Evolutionary conservation across 257 asterid genomes (phyloP).

Genomic region (Datura wrightii): DNA sequence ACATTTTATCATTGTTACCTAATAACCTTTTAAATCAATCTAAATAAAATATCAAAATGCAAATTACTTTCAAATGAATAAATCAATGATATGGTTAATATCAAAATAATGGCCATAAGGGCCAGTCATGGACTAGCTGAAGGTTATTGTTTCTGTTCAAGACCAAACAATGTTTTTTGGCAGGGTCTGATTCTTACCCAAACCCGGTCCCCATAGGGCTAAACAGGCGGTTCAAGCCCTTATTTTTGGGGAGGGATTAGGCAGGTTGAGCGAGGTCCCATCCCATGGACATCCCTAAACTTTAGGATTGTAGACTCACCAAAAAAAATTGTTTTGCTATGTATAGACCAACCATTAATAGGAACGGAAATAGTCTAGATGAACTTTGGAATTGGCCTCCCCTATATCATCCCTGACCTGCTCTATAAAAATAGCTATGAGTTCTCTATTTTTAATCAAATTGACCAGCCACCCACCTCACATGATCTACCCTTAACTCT

Average conservation of each 20-base stretch:
- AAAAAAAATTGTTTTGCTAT: neutral
- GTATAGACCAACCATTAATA: neutral
- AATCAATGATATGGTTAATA: neutral
- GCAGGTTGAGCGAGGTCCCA: neutral
- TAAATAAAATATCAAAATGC: neutral
- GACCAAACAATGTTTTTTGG: neutral
- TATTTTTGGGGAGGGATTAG: neutral
- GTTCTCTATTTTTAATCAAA: neutral
- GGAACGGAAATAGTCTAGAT: neutral
- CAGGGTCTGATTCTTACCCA: neutral
- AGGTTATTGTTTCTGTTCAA: neutral
- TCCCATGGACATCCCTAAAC: conserved; percentile 12
- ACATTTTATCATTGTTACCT: neutral
- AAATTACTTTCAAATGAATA: neutral
- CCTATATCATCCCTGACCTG: neutral
- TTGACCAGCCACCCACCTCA: neutral
- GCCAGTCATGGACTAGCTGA: neutral
- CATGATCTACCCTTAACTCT: neutral
- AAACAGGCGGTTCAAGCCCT: neutral
- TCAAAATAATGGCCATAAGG: neutral
- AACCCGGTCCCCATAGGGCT: neutral
- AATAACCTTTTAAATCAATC: conserved; percentile 2
- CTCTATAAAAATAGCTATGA: neutral
- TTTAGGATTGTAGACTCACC: neutral
- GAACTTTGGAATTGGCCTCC: neutral